A percentile compares a stretch with the other conserved stretches of the same genome.
Conservation (phyloP, 495 filamentous ascomycete genomes). For the Echria macrotheca region DNA sequence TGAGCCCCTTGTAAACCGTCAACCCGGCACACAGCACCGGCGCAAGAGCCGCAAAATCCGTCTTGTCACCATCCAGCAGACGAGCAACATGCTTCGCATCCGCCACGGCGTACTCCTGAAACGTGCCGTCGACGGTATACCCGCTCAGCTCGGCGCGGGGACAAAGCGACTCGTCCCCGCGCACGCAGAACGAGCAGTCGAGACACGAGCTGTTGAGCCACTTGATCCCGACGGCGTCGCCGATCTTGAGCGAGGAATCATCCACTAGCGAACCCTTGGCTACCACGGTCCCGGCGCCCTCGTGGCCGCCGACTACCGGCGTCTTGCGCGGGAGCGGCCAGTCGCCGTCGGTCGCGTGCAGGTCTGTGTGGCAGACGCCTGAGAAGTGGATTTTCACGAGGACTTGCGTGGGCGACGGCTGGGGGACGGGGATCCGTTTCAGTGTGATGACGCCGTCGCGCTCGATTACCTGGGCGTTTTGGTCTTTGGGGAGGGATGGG, state of each 20-base stretch:
- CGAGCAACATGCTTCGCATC: constrained; percentile 74
- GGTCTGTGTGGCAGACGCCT: constrained; percentile 85
- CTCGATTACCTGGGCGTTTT: not conserved
- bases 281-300: constrained; percentile 80
- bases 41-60: constrained; percentile 66
- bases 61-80: constrained; percentile 66
- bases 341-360: constrained; percentile 77
- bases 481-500: not conserved
- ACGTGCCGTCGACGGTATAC: constrained; percentile 83
- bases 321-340: constrained; percentile 77
- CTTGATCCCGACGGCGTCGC: constrained; percentile 78
- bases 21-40: constrained; percentile 85
- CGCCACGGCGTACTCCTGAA: constrained; percentile 83
- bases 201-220: constrained; percentile 83
- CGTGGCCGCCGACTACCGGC: constrained; percentile 84
- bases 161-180: constrained; percentile 63
- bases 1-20: constrained; percentile 90
- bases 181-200: constrained; percentile 70
- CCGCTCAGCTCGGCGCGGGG: constrained; percentile 64
- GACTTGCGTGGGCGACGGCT: constrained; percentile 75
- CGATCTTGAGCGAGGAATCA: constrained; percentile 55
- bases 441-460: constrained; percentile 33
- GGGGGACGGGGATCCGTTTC: constrained; percentile 72
- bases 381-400: constrained; percentile 83
- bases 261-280: constrained; percentile 65